These are phyloP conservation scores for Azolla pinnata DNA, from an alignment of 75 land plant species.

Conservation along the genomic window DNA sequence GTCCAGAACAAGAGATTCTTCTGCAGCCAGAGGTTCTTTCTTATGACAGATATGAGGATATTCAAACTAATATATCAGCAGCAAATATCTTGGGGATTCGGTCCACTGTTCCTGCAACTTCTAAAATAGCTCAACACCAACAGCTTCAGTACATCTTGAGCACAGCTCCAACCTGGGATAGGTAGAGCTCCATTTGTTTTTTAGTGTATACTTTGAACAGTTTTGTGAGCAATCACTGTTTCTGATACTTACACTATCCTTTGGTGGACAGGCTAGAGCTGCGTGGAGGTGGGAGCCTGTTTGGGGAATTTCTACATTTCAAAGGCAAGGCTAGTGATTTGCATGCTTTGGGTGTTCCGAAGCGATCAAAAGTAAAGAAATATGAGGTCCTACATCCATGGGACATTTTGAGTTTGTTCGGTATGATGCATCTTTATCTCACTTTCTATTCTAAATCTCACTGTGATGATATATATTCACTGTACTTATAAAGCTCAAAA, in stretches of 20 bases:
- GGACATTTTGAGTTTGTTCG: not conserved
- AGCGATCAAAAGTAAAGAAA: conserved; percentile 4
- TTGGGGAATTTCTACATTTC: conserved; percentile 1
- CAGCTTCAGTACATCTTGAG: not conserved
- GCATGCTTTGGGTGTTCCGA: conserved; percentile 1
- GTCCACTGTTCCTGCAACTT: not conserved
- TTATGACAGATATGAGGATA: conserved; percentile 3
- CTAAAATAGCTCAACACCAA: not conserved
- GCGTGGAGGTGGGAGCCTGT: not conserved
- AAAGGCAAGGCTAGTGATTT: not conserved
- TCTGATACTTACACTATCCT: not conserved
- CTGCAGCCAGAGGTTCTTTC: conserved; percentile 5
- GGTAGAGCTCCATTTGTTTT: not conserved
- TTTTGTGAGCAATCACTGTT: not conserved
- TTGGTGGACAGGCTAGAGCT: not conserved
- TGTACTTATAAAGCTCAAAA: not conserved
- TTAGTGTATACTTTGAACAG: not conserved
- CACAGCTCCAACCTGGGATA: conserved; percentile 8
- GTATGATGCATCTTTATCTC: not conserved
- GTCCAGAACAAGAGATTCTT: conserved; percentile 4
- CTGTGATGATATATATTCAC: not conserved
- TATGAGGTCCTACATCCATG: conserved; percentile 2
- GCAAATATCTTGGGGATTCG: not conserved
- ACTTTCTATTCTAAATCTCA: no score
- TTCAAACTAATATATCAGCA: not conserved